These are phyloP conservation scores for Odontarrhena argentea DNA, from an alignment of 345 rosid genomes.

Conservation along the genomic window DNA sequence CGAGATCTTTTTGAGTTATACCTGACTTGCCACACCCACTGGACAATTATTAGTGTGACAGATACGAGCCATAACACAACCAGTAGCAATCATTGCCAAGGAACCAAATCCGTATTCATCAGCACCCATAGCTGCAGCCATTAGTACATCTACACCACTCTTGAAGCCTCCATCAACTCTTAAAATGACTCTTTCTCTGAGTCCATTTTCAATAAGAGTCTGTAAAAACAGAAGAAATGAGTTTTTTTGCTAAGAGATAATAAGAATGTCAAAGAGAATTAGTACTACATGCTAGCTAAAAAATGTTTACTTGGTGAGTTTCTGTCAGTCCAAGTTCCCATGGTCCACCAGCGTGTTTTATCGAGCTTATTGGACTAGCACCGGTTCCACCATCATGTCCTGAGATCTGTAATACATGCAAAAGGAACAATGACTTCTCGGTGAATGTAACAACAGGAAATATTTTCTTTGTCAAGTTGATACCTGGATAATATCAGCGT, in stretches of 20 bases:
- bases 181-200: slow-evolving; percentile 94
- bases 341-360: slow-evolving; percentile 99
- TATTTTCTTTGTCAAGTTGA: background rate
- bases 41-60: slow-evolving; percentile 99
- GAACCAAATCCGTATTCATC: slow-evolving; percentile 99
- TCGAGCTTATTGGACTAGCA: slow-evolving; percentile 98
- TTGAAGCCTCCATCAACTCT: slow-evolving; percentile 96
- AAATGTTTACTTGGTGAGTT: slow-evolving; percentile 74
- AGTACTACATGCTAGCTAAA: slow-evolving; percentile 12
- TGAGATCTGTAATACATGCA: slow-evolving; percentile 65
- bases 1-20: slow-evolving; percentile 33
- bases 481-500: slow-evolving; percentile 97
- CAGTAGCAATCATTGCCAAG: slow-evolving; percentile 99
- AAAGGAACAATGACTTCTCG: slow-evolving; percentile 9
- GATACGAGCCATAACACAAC: slow-evolving; percentile 99
- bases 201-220: slow-evolving; percentile 93
- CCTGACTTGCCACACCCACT: slow-evolving; percentile 99
- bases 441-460: background rate
- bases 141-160: slow-evolving; percentile 95
- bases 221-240: slow-evolving; percentile 44
- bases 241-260: slow-evolving; percentile 9
- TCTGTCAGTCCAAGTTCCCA: slow-evolving; percentile 98
- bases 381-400: slow-evolving; percentile 99
- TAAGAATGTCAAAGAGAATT: background rate
- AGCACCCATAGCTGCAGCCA: slow-evolving; percentile 99